A percentile compares a stretch with the other conserved stretches of the same genome.
phyloP scores from a whole-genome alignment of 441 rosid genomes.

The Melastoma candidum region DNA sequence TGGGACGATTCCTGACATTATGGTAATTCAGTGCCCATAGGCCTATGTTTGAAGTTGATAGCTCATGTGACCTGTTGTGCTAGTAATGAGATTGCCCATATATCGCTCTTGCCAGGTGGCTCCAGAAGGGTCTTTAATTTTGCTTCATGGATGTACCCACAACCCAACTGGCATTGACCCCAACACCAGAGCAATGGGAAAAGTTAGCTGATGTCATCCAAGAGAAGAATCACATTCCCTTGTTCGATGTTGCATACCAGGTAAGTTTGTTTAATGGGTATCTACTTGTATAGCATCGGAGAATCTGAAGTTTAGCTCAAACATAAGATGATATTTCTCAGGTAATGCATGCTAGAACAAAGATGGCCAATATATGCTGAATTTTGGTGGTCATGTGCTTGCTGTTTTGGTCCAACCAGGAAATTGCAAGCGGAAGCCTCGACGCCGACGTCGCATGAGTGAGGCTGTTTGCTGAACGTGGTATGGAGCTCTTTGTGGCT shows the following conservation, averaged over 20 bases:
- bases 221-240: slow-evolving; percentile 49
- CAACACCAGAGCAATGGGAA: slow-evolving; percentile 71
- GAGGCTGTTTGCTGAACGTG: slow-evolving; percentile 58
- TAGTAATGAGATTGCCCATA: no score
- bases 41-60: no score
- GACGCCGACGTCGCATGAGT: slow-evolving; percentile 53
- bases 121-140: slow-evolving; percentile 54
- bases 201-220: slow-evolving; percentile 64
- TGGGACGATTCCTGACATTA: slow-evolving; percentile 88
- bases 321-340: no score
- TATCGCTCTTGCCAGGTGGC: no score
- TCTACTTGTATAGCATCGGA: not conserved
- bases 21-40: slow-evolving; percentile 23
- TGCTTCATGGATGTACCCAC: slow-evolving; percentile 96
- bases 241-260: slow-evolving; percentile 97
- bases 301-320: no score
- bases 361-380: no score
- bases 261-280: slow-evolving; percentile 17
- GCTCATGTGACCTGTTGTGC: no score
- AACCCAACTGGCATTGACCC: slow-evolving; percentile 99
- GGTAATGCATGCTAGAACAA: no score
- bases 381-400: not conserved
- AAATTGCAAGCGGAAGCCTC: slow-evolving; percentile 59
- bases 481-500: slow-evolving; percentile 53
- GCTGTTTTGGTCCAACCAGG: slow-evolving; percentile 20